Percentiles rank a stretch among this genome's conserved stretches.
Conservation (phyloP, 768 basidiomycete species). For the Pulveroboletus sp. region DNA sequence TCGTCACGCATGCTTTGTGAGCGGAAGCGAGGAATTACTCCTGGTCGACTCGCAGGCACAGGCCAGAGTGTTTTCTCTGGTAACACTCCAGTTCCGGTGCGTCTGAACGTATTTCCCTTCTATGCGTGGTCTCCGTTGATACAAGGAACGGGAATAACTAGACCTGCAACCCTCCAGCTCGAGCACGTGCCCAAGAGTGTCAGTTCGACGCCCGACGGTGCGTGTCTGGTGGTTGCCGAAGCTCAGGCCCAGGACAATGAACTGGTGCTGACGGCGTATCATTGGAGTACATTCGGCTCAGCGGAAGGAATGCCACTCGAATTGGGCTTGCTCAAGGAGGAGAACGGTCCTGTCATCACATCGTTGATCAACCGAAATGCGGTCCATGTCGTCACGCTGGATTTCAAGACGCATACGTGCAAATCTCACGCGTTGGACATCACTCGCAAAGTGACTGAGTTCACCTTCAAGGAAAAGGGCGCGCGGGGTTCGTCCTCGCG, state of each 20-base stretch:
- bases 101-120: background rate
- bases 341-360: constrained; percentile 33
- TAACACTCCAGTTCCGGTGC: constrained; percentile 44
- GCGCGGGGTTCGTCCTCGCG: constrained; percentile 13
- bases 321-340: constrained; percentile 24
- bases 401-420: constrained; percentile 30
- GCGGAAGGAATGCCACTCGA: constrained; percentile 39
- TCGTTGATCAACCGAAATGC: constrained; percentile 42
- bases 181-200: constrained; percentile 26
- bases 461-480: constrained; percentile 48
- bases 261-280: constrained; percentile 39
- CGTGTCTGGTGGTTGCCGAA: constrained; percentile 46
- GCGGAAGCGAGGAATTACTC: constrained; percentile 49
- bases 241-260: constrained; percentile 15
- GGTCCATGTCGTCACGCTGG: constrained; percentile 42
- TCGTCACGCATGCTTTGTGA: constrained; percentile 40
- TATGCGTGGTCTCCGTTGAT: background rate
- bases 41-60: constrained; percentile 43
- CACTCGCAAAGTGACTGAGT: constrained; percentile 52
- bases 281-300: constrained; percentile 56
- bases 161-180: constrained; percentile 45
- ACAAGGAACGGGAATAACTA: constrained; percentile 11
- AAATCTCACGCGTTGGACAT: constrained; percentile 48
- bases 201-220: constrained; percentile 51
- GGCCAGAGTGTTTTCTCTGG: constrained; percentile 50